A percentile compares a stretch with the other conserved stretches of the same genome.
These are phyloP conservation scores for Tolypocladium amazonense DNA, from an alignment of 2,329 filamentous ascomycete genomes.

Conservation along the genomic window DNA sequence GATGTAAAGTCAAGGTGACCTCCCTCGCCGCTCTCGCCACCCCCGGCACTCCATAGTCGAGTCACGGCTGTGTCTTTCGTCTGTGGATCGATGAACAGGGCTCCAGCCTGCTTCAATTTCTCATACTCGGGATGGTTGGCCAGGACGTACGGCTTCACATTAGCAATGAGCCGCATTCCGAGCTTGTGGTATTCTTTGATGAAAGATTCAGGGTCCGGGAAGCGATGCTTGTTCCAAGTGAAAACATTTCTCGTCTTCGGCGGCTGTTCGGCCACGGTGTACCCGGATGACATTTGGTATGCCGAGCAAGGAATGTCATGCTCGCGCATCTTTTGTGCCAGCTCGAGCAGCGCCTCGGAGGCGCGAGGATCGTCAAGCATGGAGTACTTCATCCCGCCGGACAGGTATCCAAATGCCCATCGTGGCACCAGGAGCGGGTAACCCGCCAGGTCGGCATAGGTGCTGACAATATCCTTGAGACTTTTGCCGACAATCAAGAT, in stretches of 20 bases:
- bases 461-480: background rate
- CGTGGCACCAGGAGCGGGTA: background rate
- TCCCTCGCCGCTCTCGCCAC: constrained; percentile 58
- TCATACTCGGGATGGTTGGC: constrained; percentile 56
- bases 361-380: background rate
- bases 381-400: background rate
- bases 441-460: background rate
- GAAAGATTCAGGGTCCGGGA: constrained; percentile 57
- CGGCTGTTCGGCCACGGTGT: background rate
- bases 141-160: constrained; percentile 64
- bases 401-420: background rate
- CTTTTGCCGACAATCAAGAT: background rate
- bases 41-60: constrained; percentile 60
- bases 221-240: constrained; percentile 59
- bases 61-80: constrained; percentile 39
- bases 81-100: constrained; percentile 43
- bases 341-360: background rate
- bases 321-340: background rate
- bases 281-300: background rate
- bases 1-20: constrained; percentile 68
- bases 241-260: constrained; percentile 5
- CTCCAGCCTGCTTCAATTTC: constrained; percentile 45
- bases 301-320: background rate
- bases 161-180: constrained; percentile 58
- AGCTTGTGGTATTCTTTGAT: constrained; percentile 49